Conservation (phyloP, 2,329 filamentous ascomycete genomes). For the Nemania sp. region DNA sequence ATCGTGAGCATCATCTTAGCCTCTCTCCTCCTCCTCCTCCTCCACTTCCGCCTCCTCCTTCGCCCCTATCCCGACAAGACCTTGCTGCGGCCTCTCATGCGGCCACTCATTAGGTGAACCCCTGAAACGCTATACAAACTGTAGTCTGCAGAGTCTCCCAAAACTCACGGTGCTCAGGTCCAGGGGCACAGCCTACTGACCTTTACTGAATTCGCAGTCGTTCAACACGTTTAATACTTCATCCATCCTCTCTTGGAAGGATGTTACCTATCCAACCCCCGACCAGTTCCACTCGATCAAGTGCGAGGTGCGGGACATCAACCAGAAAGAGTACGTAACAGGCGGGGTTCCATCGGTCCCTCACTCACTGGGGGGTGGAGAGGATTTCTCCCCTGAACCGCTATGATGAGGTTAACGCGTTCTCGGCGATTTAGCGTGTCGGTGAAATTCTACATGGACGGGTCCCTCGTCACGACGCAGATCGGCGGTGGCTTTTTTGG, state of each 20-base stretch:
- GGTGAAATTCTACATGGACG: slow-evolving; percentile 61
- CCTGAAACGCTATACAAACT: too few species aligned
- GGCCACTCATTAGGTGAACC: too few species aligned
- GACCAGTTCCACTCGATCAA: slow-evolving; percentile 55
- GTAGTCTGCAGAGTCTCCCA: too few species aligned
- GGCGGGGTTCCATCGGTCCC: neutral
- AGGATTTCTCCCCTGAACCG: neutral
- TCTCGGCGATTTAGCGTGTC: slow-evolving; percentile 41
- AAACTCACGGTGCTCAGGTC: neutral
- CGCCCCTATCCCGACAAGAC: too few species aligned
- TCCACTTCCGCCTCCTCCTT: neutral
- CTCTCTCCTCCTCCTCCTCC: neutral
- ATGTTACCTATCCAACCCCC: slow-evolving; percentile 54
- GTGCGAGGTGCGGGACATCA: slow-evolving; percentile 55
- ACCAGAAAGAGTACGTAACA: slow-evolving; percentile 49
- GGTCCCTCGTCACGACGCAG: slow-evolving; percentile 52
- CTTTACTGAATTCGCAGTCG: slow-evolving; percentile 33
- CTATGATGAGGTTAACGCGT: neutral
- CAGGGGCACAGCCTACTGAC: neutral
- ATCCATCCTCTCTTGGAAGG: slow-evolving; percentile 49
- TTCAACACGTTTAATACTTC: slow-evolving; percentile 56
- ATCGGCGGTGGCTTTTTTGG: slow-evolving; percentile 55
- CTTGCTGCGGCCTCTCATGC: too few species aligned
- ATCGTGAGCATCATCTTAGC: slow-evolving; percentile 39
- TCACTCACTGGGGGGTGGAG: too few species aligned